Conservation (phyloP, 163 green algal species). For the Volvox carteri region DNA sequence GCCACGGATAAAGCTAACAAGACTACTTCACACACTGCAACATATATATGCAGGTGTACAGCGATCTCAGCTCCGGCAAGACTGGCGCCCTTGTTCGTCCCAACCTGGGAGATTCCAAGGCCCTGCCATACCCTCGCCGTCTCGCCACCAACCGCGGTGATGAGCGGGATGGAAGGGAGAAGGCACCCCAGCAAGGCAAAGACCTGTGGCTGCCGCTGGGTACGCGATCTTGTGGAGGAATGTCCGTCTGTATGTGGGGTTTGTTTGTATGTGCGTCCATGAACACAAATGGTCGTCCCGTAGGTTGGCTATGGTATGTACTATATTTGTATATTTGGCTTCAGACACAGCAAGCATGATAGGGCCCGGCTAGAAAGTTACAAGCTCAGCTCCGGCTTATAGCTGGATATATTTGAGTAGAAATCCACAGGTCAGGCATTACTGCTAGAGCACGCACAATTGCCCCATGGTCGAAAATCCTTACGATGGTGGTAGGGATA, state of each 20-base stretch:
- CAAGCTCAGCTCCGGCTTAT: background rate
- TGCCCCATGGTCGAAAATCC: no score
- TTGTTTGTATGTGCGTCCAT: no score
- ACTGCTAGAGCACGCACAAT: no score
- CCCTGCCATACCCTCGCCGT: slow-evolving; percentile 55
- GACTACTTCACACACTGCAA: background rate
- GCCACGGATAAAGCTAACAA: background rate
- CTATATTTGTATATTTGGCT: no score
- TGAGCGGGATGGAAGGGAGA: slow-evolving; percentile 2
- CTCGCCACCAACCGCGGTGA: slow-evolving; percentile 50
- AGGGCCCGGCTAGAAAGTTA: no score
- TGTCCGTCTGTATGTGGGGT: no score
- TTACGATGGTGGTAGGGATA: no score
- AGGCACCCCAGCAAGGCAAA: background rate
- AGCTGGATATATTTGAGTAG: background rate
- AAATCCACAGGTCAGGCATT: no score
- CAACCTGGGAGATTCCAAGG: background rate
- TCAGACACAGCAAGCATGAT: no score
- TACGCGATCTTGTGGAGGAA: background rate
- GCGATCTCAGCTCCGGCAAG: slow-evolving; percentile 49
- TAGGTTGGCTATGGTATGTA: no score
- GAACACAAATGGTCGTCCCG: no score
- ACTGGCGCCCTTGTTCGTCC: slow-evolving; percentile 14
- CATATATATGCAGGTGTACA: slow-evolving; percentile 30
- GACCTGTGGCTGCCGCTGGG: slow-evolving; percentile 43